phyloP scores from a whole-genome alignment of 1,284 basidiomycete genomes.

The Rugosomyces carneus region DNA sequence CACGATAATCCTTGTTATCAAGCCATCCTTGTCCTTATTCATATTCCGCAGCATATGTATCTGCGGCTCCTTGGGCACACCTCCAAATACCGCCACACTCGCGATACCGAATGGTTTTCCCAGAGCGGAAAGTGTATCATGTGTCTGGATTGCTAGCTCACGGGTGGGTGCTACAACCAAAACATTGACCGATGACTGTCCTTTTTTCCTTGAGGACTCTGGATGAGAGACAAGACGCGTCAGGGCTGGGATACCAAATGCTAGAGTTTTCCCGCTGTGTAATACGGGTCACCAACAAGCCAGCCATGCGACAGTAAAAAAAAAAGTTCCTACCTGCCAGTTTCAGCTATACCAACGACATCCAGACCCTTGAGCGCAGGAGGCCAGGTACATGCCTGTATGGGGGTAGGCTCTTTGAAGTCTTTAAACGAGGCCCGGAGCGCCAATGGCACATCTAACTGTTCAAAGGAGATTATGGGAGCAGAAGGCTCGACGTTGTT shows the following conservation, averaged over 20 bases:
- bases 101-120: conserved; percentile 75
- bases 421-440: conserved; percentile 57
- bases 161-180: conserved; percentile 92
- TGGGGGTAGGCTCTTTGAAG: conserved; percentile 90
- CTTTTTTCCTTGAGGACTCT: conserved; percentile 22
- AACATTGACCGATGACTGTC: conserved; percentile 50
- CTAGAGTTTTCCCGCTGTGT: conserved; percentile 87
- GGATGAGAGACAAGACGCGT: conserved; percentile 49
- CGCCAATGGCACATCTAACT: conserved; percentile 61
- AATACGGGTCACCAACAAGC: not conserved
- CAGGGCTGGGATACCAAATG: conserved; percentile 91
- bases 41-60: conserved; percentile 51
- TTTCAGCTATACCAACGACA: conserved; percentile 96
- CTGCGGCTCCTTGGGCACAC: conserved; percentile 86
- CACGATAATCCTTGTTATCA: conserved; percentile 75
- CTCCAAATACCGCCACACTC: conserved; percentile 88
- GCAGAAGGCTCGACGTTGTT: conserved; percentile 39
- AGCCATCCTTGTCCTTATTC: conserved; percentile 41
- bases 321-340: conserved; percentile 66
- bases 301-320: not conserved
- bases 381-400: conserved; percentile 96
- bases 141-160: conserved; percentile 92
- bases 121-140: conserved; percentile 76
- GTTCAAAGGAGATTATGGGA: conserved; percentile 77
- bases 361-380: conserved; percentile 78